Conservation (phyloP, 768 basidiomycete genomes). For the Rickenella mellea region DNA sequence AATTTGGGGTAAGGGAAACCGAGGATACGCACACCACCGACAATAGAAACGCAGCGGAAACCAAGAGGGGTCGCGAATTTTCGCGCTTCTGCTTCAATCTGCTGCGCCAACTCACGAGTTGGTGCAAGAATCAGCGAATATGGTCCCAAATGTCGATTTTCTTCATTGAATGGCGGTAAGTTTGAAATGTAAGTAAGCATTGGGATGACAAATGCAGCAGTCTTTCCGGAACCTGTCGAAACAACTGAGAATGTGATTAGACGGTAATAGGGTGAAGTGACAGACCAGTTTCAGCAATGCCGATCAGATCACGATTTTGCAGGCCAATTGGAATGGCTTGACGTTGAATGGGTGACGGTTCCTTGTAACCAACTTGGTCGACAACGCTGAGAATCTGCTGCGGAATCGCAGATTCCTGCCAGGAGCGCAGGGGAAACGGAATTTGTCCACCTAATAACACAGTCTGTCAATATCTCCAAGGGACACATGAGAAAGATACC, state of each 20-base stretch:
- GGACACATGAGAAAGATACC: slow-evolving; percentile 10
- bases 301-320: slow-evolving; percentile 94
- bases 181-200: slow-evolving; percentile 92
- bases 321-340: slow-evolving; percentile 99
- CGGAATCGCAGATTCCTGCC: slow-evolving; percentile 85
- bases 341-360: slow-evolving; percentile 93
- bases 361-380: slow-evolving; percentile 90
- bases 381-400: slow-evolving; percentile 71
- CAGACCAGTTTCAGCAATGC: slow-evolving; percentile 94
- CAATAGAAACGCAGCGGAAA: slow-evolving; percentile 93
- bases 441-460: slow-evolving; percentile 69
- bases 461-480: slow-evolving; percentile 2
- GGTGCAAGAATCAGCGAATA: slow-evolving; percentile 90
- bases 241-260: neutral
- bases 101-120: slow-evolving; percentile 97
- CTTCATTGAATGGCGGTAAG: slow-evolving; percentile 80
- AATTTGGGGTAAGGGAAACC: slow-evolving; percentile 4
- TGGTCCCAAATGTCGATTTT: slow-evolving; percentile 89
- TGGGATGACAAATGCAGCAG: slow-evolving; percentile 95
- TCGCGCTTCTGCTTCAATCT: slow-evolving; percentile 87
- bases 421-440: slow-evolving; percentile 87
- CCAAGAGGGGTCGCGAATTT: slow-evolving; percentile 89
- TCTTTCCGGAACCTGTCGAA: slow-evolving; percentile 87
- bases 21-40: slow-evolving; percentile 71
- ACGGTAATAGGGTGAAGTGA: slow-evolving; percentile 3